Evolutionary conservation across 768 basidiomycete genomes (phyloP), one percentile per base, ranked within the genome.

Genomic region (Collybia sp.): DNA sequence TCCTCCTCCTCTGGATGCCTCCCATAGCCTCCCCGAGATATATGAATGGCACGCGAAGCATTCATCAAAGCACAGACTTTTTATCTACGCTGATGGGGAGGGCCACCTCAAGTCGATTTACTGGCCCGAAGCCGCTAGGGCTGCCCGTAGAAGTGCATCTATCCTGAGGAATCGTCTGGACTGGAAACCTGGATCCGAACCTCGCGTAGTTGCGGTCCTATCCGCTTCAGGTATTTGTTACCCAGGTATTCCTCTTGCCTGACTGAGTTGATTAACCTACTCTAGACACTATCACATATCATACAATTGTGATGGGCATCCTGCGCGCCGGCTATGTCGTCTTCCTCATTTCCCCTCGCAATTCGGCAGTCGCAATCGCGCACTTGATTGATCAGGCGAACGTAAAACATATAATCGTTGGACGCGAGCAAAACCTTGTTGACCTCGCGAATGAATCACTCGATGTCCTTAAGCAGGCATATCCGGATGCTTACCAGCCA

Each of bases 331-430:
- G 70, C 3, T 25, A 25, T 25, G 50, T 55, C 15, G 53, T 58
- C 2, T 64, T 69, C 41, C 58, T 67, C 12, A 52, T 69, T 11
- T 71, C 68, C 8, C 61, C 66, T 2, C 61, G 70, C 53, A 77
- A 74, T 53, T 73, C 72, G 0, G 58, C 72, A 0, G 55, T 70
- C 5, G 74, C 73, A 3, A 63, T 72, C 18, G 70, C 72, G 1
- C 67, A 76, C 48, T 60, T 78, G 11, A 55, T 72, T 47, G 50
- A 55, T 9, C 41, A 17, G 20, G 46, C 43, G n/a, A 32, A 35
- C 6, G 44, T 48, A 12, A 44, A 37, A 17, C 51, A 58, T 42
- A 30, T 67, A 12, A 52, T 66, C 13, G 60, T 67, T 40, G 55
- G 63, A 12, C 39, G 34, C 6, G 65, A 67, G 32, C 49, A 45